Percentiles rank a stretch among this genome's conserved stretches.
These are phyloP conservation scores for Helianthus tuberosus DNA, from an alignment of 129 eudicot genomes.

Conservation along the genomic window DNA sequence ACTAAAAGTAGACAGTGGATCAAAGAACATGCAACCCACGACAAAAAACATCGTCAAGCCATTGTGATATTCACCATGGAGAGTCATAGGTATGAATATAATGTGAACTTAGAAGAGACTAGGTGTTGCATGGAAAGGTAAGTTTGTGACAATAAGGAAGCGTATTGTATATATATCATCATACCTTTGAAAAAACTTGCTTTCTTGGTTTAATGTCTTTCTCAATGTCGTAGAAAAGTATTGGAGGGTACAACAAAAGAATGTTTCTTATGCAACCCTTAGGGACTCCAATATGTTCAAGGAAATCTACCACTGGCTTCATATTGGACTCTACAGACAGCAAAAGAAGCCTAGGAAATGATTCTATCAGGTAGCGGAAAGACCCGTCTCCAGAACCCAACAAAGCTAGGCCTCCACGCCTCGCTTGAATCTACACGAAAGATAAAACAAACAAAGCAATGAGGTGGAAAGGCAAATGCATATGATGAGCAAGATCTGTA, in stretches of 20 bases:
- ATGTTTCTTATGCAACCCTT: constrained; percentile 44
- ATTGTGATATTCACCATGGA: not conserved
- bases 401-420: constrained; percentile 84
- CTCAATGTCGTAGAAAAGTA: constrained; percentile 61
- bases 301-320: constrained; percentile 56
- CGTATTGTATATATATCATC: not conserved
- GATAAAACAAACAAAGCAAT: constrained; percentile 2
- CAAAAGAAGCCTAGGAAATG: constrained; percentile 85
- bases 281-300: constrained; percentile 60
- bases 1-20: not conserved
- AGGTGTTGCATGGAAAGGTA: not conserved
- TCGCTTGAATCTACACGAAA: constrained; percentile 69
- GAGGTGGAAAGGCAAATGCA: not conserved
- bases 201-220: constrained; percentile 57
- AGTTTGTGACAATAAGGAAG: not conserved
- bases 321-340: constrained; percentile 56
- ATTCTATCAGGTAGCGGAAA: constrained; percentile 71
- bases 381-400: constrained; percentile 56
- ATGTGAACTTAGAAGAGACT: too few relatives aligned
- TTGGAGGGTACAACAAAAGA: constrained; percentile 69
- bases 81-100: not conserved
- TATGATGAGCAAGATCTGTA: not conserved
- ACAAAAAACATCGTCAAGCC: not conserved
- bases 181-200: constrained; percentile 58
- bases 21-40: constrained; percentile 2